Evolutionary conservation across 371 early-diverging fungal species (phyloP).

Genomic region (Rhizopus arrhizus): DNA sequence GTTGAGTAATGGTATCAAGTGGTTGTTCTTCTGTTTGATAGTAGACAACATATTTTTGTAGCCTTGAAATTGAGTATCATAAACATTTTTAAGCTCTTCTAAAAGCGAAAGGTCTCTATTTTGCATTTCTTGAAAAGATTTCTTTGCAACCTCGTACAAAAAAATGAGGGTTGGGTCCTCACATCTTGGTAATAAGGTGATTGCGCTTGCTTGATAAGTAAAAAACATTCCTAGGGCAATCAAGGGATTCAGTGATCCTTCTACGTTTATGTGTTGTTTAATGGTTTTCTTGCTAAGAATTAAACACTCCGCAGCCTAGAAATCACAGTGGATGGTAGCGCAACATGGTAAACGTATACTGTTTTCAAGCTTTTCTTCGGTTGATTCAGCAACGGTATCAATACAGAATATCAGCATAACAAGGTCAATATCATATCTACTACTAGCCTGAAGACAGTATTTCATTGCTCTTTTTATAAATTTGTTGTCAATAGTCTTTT

Average conservation of each 20-base stretch:
- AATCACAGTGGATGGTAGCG: not conserved
- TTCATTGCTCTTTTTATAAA: not conserved
- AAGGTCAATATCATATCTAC: conserved; percentile 2
- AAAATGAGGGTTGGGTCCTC: not conserved
- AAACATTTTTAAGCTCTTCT: not conserved
- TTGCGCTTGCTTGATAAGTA: not conserved
- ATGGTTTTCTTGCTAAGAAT: conserved; percentile 7
- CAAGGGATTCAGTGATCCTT: conserved; percentile 6
- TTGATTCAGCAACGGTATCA: not conserved
- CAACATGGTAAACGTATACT: conserved; percentile 1
- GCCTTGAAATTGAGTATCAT: not conserved
- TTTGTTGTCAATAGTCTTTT: not conserved
- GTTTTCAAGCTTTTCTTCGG: not conserved
- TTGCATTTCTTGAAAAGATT: not conserved
- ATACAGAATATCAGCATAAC: not conserved
- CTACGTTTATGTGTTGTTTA: not conserved
- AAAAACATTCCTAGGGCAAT: conserved; percentile 4
- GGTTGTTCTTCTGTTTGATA: conserved; percentile 11
- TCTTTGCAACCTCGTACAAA: conserved; percentile 7
- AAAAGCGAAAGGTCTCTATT: not conserved
- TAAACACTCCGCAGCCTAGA: conserved; percentile 14
- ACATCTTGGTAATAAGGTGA: conserved; percentile 5
- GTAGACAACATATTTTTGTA: conserved; percentile 11
- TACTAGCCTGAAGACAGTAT: conserved; percentile 3
- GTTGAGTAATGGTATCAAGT: conserved; percentile 11